Evolutionary conservation across 192 early-diverging fungal genomes (phyloP), one percentile per base, ranked within the genome.

Genomic region (Dispira simplex): DNA sequence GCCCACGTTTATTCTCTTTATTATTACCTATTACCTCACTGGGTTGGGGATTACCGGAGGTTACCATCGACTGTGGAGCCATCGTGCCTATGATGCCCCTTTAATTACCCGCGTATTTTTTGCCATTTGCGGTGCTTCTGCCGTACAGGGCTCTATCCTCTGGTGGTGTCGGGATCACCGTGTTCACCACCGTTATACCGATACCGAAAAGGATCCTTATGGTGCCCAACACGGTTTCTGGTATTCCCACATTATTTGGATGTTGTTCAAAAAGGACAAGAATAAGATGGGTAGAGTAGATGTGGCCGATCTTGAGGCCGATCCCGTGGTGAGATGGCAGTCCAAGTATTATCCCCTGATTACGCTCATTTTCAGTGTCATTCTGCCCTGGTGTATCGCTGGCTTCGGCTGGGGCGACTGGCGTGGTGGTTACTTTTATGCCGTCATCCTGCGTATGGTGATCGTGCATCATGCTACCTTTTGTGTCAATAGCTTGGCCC

Each of bases 41-140:
- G 92, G 89, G 0, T 71, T 93, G 43, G 92, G 94, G 45, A 88
- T 92, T 64, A 92, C 90, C n/a, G 90, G 88, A 62, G 91, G 90
- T 43, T 90, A 92, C 73, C 90, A 92, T 67, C 84, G 90, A 45
- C 74, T 85, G 47, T 92, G 87, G 87, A 72, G 87, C 26, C 90
- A 92, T 75, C 82, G 85, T 16, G 66, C 88, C 9, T 92, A 91
- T 68, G 78, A 66, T 32, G 89, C 85, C 46, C 77, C 76, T 9
- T 75, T 73, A 25, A 76, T 75, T 8, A 75, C 89, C 62, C 81
- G 79, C 64, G 71, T 83, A 26, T 71, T 83, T n/a, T 76, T 89
- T 32, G 71, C 77, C 18, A 63, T 88, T n/a, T 75, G 77, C 5
- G 83, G 85, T 51, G 77, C 81, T 18, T 84, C 85, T 46, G 84